Evolutionary conservation across 345 rosid species (phyloP).

Genomic region (Eucalyptus sp.): DNA sequence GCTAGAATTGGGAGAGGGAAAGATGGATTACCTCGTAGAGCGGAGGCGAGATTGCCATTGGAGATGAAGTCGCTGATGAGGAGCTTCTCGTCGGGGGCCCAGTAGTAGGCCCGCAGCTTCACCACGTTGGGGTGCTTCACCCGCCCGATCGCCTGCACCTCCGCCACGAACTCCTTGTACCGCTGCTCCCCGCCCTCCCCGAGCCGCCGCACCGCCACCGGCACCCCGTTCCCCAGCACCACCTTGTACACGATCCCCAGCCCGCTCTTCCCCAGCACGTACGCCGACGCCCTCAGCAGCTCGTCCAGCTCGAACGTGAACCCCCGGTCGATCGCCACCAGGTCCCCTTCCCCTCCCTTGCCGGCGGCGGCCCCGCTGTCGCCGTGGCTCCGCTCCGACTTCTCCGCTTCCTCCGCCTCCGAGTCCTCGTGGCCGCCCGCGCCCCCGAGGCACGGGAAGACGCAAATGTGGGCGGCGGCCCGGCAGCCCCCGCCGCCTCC

Average conservation of each 20-base stretch:
- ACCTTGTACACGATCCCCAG: slow-evolving; percentile 95
- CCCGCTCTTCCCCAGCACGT: slow-evolving; percentile 95
- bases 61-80: slow-evolving; percentile 83
- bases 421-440: slow-evolving; percentile 49
- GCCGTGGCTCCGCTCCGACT: slow-evolving; percentile 8
- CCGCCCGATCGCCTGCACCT: slow-evolving; percentile 83
- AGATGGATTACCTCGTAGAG: slow-evolving; percentile 53
- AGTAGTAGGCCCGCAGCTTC: slow-evolving; percentile 84
- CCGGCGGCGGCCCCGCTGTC: slow-evolving; percentile 7
- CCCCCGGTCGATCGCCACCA: slow-evolving; percentile 90
- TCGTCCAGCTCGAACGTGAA: slow-evolving; percentile 90
- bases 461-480: slow-evolving; percentile 1
- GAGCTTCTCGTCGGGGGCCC: slow-evolving; percentile 98
- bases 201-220: slow-evolving; percentile 88
- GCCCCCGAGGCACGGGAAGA: slow-evolving; percentile 15
- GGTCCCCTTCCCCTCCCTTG: slow-evolving; percentile 48
- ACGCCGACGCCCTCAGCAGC: slow-evolving; percentile 88
- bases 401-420: slow-evolving; percentile 51
- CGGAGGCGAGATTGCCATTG: slow-evolving; percentile 80
- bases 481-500: slow-evolving; percentile 3
- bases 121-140: slow-evolving; percentile 96
- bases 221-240: slow-evolving; percentile 86
- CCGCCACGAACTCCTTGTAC: slow-evolving; percentile 80
- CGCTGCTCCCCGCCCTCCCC: slow-evolving; percentile 97
- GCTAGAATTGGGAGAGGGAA: not conserved